Base-by-base conservation (phyloP, 495 filamentous ascomycete species). In the Arthonia radiata region DNA sequence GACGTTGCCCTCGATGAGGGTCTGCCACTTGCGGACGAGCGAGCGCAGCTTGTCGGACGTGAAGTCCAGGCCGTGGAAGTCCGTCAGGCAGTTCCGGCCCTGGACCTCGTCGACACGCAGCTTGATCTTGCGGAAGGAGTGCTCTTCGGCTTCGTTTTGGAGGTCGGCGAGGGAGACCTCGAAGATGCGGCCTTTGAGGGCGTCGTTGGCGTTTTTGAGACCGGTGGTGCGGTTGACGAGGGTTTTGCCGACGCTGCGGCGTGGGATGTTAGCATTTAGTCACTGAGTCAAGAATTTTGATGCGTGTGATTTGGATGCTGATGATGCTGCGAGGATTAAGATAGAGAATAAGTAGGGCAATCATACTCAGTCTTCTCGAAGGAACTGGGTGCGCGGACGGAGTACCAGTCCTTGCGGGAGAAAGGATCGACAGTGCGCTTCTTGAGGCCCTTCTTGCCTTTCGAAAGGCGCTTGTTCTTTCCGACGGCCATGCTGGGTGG, bases 381-480 rank as follows among this genome's bases (percentile, higher is more conserved):
- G 37, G 82, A 90, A 31, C 80, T 81, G 36, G 89, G 86, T 23
- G 89, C 86, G 77, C 93, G 94, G 53, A 97, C 69, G 37, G 72
- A 75, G 61, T 79, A 97, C 75, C 90, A 93, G 54, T 94, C 83
- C 66, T 97, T 97, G 46, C 82, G 71, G 46, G 81, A 61, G 61
- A 97, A 97, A 41, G 86, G 89, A 52, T 97, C 86, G 49, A 79
- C 70, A 31, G 76, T 71, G 58, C 77, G 82, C 86, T 97, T 97
- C 78, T 97, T 97, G 46, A 97, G 69, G 52, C 86, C 86, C 71
- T 97, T 97, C 78, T 97, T 97, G 63, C 86, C 89, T 66, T 97
- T 97, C 27, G 86, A 94, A 61, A 97, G 68, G 56, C 86, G 76
- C 79, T 97, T 94, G 67, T 97, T 97, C 75, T 89, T 97, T 47